These are phyloP conservation scores for Lepidium aucheri DNA, from an alignment of 345 rosid species.

Conservation along the genomic window DNA sequence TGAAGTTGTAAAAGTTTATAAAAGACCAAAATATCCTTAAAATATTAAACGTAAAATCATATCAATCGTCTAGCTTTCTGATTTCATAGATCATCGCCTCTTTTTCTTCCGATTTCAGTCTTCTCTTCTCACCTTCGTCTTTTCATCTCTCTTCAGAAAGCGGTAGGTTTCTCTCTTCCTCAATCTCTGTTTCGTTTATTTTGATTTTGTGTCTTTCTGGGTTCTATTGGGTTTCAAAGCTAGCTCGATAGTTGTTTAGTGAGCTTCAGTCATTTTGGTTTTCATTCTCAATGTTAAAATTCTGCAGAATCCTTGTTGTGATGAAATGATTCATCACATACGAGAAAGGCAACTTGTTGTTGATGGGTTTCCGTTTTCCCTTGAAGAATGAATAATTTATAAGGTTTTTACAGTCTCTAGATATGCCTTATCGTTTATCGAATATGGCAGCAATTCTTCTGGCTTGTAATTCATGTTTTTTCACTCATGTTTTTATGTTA, in stretches of 20 bases:
- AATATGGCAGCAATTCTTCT: neutral
- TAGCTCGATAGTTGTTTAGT: conserved; percentile 17
- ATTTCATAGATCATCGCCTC: no score
- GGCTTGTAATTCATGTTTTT: neutral
- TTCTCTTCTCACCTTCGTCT: no score
- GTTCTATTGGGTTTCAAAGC: neutral
- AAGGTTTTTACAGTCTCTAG: neutral
- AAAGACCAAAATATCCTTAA: no score
- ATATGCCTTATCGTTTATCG: neutral
- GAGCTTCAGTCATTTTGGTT: conserved; percentile 1
- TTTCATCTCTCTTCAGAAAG: no score
- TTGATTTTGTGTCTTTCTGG: neutral
- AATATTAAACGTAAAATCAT: no score
- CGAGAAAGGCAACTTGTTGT: neutral
- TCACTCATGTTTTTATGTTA: no score
- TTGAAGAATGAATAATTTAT: neutral
- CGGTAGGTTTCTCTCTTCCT: no score
- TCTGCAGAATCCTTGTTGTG: neutral
- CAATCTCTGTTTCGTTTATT: no score
- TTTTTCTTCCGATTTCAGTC: no score
- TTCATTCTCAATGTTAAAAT: neutral
- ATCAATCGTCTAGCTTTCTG: no score
- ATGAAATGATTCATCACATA: neutral
- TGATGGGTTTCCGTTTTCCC: neutral
- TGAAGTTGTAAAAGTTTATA: no score